Evolutionary conservation across 2,329 filamentous ascomycete species (phyloP), one percentile per base, ranked within the genome.

Genomic region (Orbilia quercus): DNA sequence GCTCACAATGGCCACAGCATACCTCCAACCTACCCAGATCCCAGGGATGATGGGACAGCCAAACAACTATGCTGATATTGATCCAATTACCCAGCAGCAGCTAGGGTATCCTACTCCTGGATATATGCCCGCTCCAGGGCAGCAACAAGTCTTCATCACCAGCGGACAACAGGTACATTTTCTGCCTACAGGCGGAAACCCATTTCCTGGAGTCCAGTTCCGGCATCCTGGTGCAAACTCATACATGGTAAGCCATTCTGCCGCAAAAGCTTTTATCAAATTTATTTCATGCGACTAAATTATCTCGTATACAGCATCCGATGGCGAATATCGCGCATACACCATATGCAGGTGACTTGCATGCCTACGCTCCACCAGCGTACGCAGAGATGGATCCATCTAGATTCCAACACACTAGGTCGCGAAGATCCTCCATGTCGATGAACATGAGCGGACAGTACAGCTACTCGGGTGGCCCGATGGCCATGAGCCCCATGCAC

Each of bases 131-230:
- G 12, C n/a, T 3, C 7, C 42, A 11, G 63, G 34, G 11, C 64
- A 60, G 22, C 64, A 53, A n/a, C 64, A 69, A 31, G 20, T 60
- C 3, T 69, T 69, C 11, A 2, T 69, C n/a, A 69, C 54, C 6
- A 60, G 47, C 9, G 47, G 48, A 4, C 64, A 69, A 25, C 64
- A 54, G 3, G 47, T 69, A 9, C 64, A 69, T n/a, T 12, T 69
- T 6, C 14, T 69, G 18, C 36, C 42, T 14, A 34, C 44, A 1
- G 45, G 34, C 4, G 45, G 53, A n/a, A n/a, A 1, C 6, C 44
- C 4, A 18, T 48, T 1, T 60, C 64, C 54, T 18, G 54, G 34
- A 34, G 16, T 60, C 34, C 34, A 55, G 11, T 51, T 44, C 51
- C 62, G 50, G n/a, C 57, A 57, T 16, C 50, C 50, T 5, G 31